A percentile compares a stretch with the other conserved stretches of the same genome.
These are phyloP conservation scores for Wallacemonas sp. DNA, from an alignment of 208 protist genomes.

Conservation along the genomic window DNA sequence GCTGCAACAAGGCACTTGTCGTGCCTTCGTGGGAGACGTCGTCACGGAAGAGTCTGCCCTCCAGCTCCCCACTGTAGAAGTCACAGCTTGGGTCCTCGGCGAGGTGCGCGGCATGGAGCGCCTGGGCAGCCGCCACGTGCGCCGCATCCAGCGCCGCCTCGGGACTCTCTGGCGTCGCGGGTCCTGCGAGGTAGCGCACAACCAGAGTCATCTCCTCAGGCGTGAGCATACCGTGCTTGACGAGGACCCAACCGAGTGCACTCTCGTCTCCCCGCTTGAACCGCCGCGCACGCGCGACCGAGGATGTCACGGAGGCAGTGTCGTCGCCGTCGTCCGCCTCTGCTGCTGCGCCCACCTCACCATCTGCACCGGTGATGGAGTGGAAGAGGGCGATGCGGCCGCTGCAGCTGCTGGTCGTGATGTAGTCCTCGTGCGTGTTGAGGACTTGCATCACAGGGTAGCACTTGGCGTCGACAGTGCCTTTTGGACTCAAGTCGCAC, in stretches of 20 bases:
- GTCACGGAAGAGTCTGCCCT: slow-evolving; percentile 39
- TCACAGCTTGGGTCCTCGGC: neutral
- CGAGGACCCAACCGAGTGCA: slow-evolving; percentile 82
- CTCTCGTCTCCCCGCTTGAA: slow-evolving; percentile 67
- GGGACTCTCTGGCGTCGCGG: neutral
- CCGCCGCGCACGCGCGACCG: neutral
- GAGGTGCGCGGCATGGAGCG: neutral
- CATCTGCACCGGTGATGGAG: slow-evolving; percentile 17
- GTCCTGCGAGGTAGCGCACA: slow-evolving; percentile 63
- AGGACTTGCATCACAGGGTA: slow-evolving; percentile 67
- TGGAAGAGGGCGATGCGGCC: slow-evolving; percentile 90
- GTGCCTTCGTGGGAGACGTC: neutral
- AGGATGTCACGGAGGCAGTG: neutral
- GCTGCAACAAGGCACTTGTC: neutral
- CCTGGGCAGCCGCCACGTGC: slow-evolving; percentile 12
- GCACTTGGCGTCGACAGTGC: slow-evolving; percentile 76
- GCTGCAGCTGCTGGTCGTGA: slow-evolving; percentile 90
- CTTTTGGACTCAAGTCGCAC: slow-evolving; percentile 71
- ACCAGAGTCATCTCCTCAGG: slow-evolving; percentile 54
- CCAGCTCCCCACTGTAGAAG: slow-evolving; percentile 54
- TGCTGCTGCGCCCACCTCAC: neutral
- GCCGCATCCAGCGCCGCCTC: slow-evolving; percentile 17
- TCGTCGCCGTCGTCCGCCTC: neutral
- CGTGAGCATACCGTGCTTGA: slow-evolving; percentile 77
- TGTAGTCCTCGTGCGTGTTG: slow-evolving; percentile 76